Evolutionary conservation across 2,329 filamentous ascomycete genomes (phyloP), one percentile per base, ranked within the genome.

Genomic region (Cladosporium halotolerans): DNA sequence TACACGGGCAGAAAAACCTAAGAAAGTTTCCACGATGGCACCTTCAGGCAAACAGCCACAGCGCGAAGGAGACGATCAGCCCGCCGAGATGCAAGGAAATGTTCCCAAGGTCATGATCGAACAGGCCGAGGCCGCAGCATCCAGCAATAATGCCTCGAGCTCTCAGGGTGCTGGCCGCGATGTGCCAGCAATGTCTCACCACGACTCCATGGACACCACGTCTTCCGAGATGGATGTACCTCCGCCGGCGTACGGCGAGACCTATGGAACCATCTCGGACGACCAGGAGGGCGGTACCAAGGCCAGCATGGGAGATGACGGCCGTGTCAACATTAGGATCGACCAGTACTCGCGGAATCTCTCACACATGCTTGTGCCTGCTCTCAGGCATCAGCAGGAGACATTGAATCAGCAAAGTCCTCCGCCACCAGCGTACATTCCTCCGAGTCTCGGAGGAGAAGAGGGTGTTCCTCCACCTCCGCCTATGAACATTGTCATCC

Each of bases 281-380:
- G 65, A 68, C 32, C 67, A 72, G 45, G 42, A 23, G 57, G 64
- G 72, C 47, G 66, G 68, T 46, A 73, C 70, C 43, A 66, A 70
- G 44, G 71, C 71, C 1, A 61, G 58, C 42, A 63, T 73, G 14
- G 64, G 65, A 43, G 86, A 81, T 56, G 85, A 91, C 71, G 88
- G 88, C 19, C 82, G 89, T 64, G 78, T 93, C 62, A 83, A 89
- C 64, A 89, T 93, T 72, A 84, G 83, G 57, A 88, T 93, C 70
- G 83, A 85, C 64, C 84, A 89, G 66, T 84, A 82, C 60, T 83
- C 79, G 60, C 73, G 77, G 52, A 79, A 79, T 52, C 73, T 92
- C 3, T 82, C 85, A 2, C 80, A 83, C 55, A 74, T 91, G 10
- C 76, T 91, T 23, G 78, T 80, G 0, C 84, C 86, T 3, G 80